Conservation (phyloP, 345 rosid species). For the Linum trigynum region DNA sequence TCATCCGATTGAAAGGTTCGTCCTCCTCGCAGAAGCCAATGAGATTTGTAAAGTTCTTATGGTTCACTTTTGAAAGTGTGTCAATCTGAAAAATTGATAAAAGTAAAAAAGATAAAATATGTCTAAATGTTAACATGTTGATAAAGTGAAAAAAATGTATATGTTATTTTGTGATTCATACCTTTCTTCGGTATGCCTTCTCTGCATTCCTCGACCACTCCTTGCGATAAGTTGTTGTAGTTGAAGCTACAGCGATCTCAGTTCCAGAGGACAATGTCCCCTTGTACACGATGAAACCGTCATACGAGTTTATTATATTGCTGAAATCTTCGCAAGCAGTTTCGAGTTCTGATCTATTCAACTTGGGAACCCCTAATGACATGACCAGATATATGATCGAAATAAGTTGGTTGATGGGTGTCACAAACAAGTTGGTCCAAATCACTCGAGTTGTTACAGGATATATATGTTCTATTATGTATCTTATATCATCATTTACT, state of each 20-base stretch:
- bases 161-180: slow-evolving; percentile 9
- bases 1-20: slow-evolving; percentile 86
- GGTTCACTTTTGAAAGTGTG: slow-evolving; percentile 67
- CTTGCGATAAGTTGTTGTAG: slow-evolving; percentile 33
- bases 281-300: slow-evolving; percentile 60
- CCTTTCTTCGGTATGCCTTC: slow-evolving; percentile 69
- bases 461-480: no score
- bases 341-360: slow-evolving; percentile 74
- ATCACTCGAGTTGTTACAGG: no score
- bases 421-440: not conserved
- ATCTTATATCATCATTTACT: no score
- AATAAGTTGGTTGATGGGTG: not conserved
- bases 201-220: slow-evolving; percentile 66
- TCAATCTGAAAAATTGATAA: slow-evolving; percentile 41
- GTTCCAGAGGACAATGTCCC: slow-evolving; percentile 97
- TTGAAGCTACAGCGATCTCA: slow-evolving; percentile 81
- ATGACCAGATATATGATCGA: no score
- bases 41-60: slow-evolving; percentile 87
- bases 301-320: slow-evolving; percentile 60
- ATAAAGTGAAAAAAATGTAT: not conserved
- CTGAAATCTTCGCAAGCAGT: slow-evolving; percentile 99
- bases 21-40: slow-evolving; percentile 82
- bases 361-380: slow-evolving; percentile 78
- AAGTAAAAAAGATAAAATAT: not conserved
- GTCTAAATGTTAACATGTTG: not conserved